These are phyloP conservation scores for Catharanthus roseus DNA, from an alignment of 257 asterid genomes.

Conservation along the genomic window DNA sequence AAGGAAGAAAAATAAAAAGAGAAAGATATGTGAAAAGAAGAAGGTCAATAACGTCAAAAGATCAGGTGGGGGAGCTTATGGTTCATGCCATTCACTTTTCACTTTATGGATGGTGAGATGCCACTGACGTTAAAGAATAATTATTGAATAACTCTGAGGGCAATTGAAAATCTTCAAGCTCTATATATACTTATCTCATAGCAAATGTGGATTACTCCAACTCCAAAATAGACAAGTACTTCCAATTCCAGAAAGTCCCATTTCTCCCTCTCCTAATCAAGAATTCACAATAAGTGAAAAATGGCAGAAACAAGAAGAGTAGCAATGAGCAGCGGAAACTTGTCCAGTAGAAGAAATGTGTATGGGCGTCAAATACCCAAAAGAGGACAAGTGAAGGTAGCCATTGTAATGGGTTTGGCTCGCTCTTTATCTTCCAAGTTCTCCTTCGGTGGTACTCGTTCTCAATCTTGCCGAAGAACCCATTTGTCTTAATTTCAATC, in stretches of 20 bases:
- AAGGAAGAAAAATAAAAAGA: too few relatives aligned
- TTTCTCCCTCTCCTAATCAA: not conserved
- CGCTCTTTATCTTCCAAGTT: constrained; percentile 45
- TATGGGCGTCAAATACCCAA: constrained; percentile 56
- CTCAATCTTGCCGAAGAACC: constrained; percentile 21
- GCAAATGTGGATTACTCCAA: not conserved
- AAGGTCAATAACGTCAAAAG: constrained; percentile 16
- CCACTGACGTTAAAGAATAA: constrained; percentile 3
- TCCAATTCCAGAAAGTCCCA: not conserved
- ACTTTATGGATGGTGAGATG: not conserved
- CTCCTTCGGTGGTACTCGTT: constrained; percentile 30
- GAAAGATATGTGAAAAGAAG: constrained; percentile 8
- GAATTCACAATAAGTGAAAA: constrained; percentile 7
- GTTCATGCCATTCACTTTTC: not conserved
- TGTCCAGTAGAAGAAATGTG: constrained; percentile 29
- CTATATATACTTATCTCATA: constrained; percentile 13
- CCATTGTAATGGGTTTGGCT: constrained; percentile 54
- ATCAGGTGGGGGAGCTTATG: not conserved
- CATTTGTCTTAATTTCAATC: constrained; percentile 3
- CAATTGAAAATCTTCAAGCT: not conserved
- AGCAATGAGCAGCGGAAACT: constrained; percentile 32
- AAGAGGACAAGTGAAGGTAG: constrained; percentile 66
- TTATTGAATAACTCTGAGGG: constrained; percentile 3
- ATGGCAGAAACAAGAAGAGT: constrained; percentile 45
- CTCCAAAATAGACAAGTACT: not conserved